Evolutionary conservation across 768 basidiomycete genomes (phyloP).

Genomic region (Tricholoma sp.): DNA sequence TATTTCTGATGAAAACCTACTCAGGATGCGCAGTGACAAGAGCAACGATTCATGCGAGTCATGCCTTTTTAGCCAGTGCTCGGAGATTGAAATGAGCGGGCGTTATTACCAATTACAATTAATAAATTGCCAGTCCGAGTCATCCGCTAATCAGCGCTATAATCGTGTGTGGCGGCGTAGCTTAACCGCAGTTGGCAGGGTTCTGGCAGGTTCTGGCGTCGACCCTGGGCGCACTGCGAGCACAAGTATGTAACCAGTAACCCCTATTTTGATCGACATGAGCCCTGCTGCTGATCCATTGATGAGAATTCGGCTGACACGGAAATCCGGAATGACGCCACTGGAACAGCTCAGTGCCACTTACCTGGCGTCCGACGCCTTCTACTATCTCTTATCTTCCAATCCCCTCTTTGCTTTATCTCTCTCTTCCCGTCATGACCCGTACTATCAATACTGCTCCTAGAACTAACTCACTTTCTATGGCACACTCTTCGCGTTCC

Average conservation of each 20-base stretch:
- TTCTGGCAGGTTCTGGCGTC: background rate
- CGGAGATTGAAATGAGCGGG: too few relatives aligned
- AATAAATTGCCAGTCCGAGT: too few relatives aligned
- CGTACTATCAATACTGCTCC: background rate
- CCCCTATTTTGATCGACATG: background rate
- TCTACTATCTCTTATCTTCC: background rate
- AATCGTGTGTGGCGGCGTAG: too few relatives aligned
- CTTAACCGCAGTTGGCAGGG: background rate
- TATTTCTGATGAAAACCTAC: too few relatives aligned
- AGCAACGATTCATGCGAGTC: too few relatives aligned
- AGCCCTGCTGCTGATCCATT: background rate
- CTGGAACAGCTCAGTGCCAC: background rate
- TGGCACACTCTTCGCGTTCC: background rate
- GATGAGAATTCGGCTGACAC: background rate
- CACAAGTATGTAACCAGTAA: too few relatives aligned
- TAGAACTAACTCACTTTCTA: background rate
- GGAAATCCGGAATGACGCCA: background rate
- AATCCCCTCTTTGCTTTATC: background rate
- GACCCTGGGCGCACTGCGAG: background rate
- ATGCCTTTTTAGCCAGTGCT: too few relatives aligned
- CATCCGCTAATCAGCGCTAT: too few relatives aligned
- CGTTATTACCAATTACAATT: too few relatives aligned
- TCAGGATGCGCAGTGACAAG: too few relatives aligned
- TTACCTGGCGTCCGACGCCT: background rate
- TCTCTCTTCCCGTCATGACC: background rate